Conservation (phyloP, 1,284 basidiomycete species). For the Heterobasidion annosum region DNA sequence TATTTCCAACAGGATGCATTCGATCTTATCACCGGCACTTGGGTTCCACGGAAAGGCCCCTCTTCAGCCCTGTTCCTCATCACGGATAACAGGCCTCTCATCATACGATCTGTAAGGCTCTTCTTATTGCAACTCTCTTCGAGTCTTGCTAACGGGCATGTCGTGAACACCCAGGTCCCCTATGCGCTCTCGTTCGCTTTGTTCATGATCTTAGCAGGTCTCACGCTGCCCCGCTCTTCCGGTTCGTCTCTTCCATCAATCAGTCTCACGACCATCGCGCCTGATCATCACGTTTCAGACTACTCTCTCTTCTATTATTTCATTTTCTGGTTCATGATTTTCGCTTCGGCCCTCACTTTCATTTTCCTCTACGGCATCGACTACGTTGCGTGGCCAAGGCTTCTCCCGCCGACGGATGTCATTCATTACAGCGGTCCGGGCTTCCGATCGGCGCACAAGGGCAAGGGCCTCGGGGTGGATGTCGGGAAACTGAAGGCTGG, state of each 20-base stretch:
- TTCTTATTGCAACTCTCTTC: conserved; percentile 1
- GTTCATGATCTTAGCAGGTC: conserved; percentile 80
- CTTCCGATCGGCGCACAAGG: conserved; percentile 69
- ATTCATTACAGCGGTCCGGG: conserved; percentile 87
- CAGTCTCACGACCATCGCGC: neutral
- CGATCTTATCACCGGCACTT: conserved; percentile 90
- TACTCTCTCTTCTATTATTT: conserved; percentile 80
- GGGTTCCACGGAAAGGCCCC: conserved; percentile 72
- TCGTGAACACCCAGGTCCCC: conserved; percentile 55
- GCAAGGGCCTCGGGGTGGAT: conserved; percentile 55
- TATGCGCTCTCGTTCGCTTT: conserved; percentile 75
- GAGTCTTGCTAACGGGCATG: too few species aligned
- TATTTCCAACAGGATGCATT: conserved; percentile 65
- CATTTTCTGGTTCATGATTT: conserved; percentile 66
- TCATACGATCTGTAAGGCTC: conserved; percentile 68
- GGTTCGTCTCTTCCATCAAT: conserved; percentile 32
- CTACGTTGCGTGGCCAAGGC: conserved; percentile 92
- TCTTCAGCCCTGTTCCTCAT: conserved; percentile 59
- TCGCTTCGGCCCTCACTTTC: conserved; percentile 53
- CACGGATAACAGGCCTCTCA: conserved; percentile 70
- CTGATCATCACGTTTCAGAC: conserved; percentile 56
- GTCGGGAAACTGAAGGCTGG: conserved; percentile 23
- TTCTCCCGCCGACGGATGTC: conserved; percentile 77
- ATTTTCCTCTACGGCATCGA: conserved; percentile 76
- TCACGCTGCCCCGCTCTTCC: conserved; percentile 77